Base-by-base conservation (phyloP, 192 early-diverging fungal species). In the Umbelopsis vinacea region DNA sequence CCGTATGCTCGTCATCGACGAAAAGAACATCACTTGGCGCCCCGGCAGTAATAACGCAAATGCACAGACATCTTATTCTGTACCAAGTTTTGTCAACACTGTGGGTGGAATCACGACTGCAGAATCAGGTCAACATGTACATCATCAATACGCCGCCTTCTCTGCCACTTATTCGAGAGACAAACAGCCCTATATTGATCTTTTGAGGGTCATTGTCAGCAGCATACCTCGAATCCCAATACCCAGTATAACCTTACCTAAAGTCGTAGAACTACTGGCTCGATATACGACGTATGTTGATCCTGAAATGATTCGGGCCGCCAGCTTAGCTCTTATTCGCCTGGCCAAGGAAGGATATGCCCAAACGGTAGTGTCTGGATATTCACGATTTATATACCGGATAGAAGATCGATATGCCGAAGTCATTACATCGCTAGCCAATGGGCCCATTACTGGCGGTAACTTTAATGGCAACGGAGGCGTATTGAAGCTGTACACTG, bases 251-350 rank as follows among this genome's bases (percentile, higher is more conserved):
- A 76, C 83, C 0, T 75, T 89, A 15, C 72, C 80, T 21, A 86
- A 84, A 48, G 66, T 97, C 2, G 83, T 97, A 0, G 96, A 97
- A 40, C 90, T 94, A 71, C 74, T 99, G 23, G 83, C 89, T 19
- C 82, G 90, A 29, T 98, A 93, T 67, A 86, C 91, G 0, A 81
- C 94, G 4, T 96, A 97, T 80, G 85, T 89, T n/a, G 96, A 99
- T 79, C 89, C 92, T 40, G 85, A 89, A 26, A 82, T 99, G 4
- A 89, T 92, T 6, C 84, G 82, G 0, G 86, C 89, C 4, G 82
- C 94, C 6, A 74, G 87, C 12, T 77, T 84, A 23, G 92, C 92
- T 0, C 71, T 95, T 26, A 55, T 85, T 22, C 82, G 95, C 10
- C 88, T 96, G 17, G 87, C 92, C 3, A 55, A 77, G 24, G 83